Evolutionary conservation across 1,284 basidiomycete species (phyloP), one percentile per base, ranked within the genome.

Genomic region (Lentinus polychrous): DNA sequence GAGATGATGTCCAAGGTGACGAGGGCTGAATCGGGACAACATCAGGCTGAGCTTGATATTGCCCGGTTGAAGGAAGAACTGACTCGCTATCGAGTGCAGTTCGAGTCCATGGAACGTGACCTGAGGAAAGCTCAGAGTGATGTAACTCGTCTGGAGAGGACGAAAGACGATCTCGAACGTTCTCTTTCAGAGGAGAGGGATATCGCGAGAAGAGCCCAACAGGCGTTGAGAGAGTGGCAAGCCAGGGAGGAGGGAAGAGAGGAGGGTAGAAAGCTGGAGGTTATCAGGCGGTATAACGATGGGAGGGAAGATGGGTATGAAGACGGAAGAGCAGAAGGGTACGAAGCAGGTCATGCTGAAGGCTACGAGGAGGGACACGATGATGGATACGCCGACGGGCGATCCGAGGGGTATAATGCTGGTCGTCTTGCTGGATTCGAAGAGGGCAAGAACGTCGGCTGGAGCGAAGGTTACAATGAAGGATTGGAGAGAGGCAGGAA

Each of bases 101-200:
- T 76, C 46, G 75, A 81, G 52, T 62, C 61, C 31, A 59, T 72
- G 20, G 74, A 82, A 57, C 66, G 72, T 12, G 78, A 81, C 50
- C 51, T 76, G 27, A 64, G 69, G 49, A 65, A 71, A 14, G 55
- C 73, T 34, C 68, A 74, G 52, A 59, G 56, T 1, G 75, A 78
- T 39, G 55, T 76, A 3, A 58, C 60, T 43, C 60, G 69, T 11
- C 57, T 75, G 43, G 71, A 74, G 54, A 61, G 67, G 53, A 67
- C 78, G 58, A 67, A 71, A 49, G 64, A 68, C 41, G 73, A 76
- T 40, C 68, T 76, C 12, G 74, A 82, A 52, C 64, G 71, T 38
- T 64, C 65, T 17, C 74, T 71, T 8, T 60, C 68, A 10, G 72
- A 75, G 44, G 71, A 75, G 35, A 70, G 72, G 49, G 76, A 78